Percentiles rank a stretch among this genome's conserved stretches.
Evolutionary conservation across 306 rosid genomes (phyloP).

Genomic region (Rosa lucieae): DNA sequence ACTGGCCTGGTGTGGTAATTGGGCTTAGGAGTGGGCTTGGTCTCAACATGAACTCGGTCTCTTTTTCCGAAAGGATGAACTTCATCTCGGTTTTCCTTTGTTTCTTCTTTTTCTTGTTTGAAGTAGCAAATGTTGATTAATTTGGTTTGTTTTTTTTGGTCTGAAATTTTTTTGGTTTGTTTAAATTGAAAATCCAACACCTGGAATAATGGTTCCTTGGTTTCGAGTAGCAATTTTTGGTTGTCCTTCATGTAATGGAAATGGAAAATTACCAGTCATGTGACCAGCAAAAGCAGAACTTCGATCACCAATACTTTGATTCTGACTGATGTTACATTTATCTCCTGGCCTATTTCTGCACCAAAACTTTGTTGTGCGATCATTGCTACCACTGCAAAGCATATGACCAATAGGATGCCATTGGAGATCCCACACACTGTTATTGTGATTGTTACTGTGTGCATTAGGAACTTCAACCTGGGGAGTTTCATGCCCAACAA

Average conservation of each 20-base stretch:
- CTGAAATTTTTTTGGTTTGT: too few relatives aligned
- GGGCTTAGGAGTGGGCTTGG: too few relatives aligned
- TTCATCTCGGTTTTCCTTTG: too few relatives aligned
- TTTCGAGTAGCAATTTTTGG: neutral
- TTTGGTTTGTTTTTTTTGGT: too few relatives aligned
- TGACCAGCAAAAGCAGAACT: constrained; percentile 45
- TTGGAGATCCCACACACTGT: constrained; percentile 95
- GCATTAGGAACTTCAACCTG: constrained; percentile 84
- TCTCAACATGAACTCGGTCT: too few relatives aligned
- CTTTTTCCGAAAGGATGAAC: too few relatives aligned
- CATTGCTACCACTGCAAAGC: constrained; percentile 99
- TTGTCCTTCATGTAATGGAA: too few relatives aligned
- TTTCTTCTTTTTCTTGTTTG: too few relatives aligned
- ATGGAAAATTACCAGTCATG: too few relatives aligned
- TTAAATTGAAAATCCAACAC: neutral
- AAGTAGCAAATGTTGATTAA: too few relatives aligned
- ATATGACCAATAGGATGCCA: constrained; percentile 99
- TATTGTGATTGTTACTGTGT: constrained; percentile 85
- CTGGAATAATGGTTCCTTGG: neutral
- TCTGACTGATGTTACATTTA: constrained; percentile 57
- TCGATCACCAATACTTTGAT: constrained; percentile 77
- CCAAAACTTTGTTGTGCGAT: constrained; percentile 95
- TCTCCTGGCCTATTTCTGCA: constrained; percentile 97
- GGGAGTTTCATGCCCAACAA: constrained; percentile 95
- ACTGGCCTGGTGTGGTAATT: too few relatives aligned